phyloP scores from a whole-genome alignment of 345 rosid species.

The sweet orange (Citrus sinensis) region DVS_A1.0 CM039169.1:32963001-32963500 shows the following conservation, averaged over 20 bases:
- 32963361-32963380: slow-evolving; percentile 13
- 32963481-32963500: slow-evolving; percentile 19
- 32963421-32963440: slow-evolving; percentile 6
- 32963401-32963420: slow-evolving; percentile 15
- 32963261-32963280: slow-evolving; percentile 42
- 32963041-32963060: background rate
- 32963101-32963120: slow-evolving; percentile 4
- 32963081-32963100: background rate
- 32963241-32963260: slow-evolving; percentile 40
- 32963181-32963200: slow-evolving; percentile 49
- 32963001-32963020: background rate
- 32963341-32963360: slow-evolving; percentile 24
- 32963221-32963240: slow-evolving; percentile 42
- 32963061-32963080: background rate
- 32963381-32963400: slow-evolving; percentile 32
- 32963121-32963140: slow-evolving; percentile 12
- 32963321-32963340: slow-evolving; percentile 12
- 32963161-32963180: slow-evolving; percentile 29
- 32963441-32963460: slow-evolving; percentile 9
- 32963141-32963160: slow-evolving; percentile 20
- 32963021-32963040: background rate
- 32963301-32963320: slow-evolving; percentile 28
- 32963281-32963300: slow-evolving; percentile 33
- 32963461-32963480: slow-evolving; percentile 18
- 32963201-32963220: slow-evolving; percentile 46